Base-by-base conservation (phyloP, 164 flowering plant genomes). In the Stephania japonica region DNA sequence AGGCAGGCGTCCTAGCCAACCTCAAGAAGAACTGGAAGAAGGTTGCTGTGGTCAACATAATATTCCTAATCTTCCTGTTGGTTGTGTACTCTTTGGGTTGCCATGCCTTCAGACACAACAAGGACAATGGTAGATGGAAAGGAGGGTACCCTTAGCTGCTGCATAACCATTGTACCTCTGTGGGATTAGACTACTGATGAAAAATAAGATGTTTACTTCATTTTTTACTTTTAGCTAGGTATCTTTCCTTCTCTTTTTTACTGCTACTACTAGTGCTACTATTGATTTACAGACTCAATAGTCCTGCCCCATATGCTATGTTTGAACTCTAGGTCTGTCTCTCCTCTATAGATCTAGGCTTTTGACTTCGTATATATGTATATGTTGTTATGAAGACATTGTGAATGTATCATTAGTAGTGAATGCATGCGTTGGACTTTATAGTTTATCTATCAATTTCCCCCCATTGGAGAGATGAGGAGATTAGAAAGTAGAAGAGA, bases 31-130 rank as follows among this genome's bases (percentile, higher is more conserved):
- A 83, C 9, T 86, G 89, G 89, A 80, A 67, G 75, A 74, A 25
- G 67, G 72, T 83, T 9, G 85, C 85, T 8, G 49, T 81, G 6
- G 10, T 83, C 63, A 84, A 83, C 71, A 19, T 76, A 43, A 19
- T 64, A 26, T 21, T 83, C 69, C 75, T 83, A n/a, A 42, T 80
- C 66, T 65, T 80, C 70, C 79, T 83, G 27, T 42, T 84, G 27
- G 24, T 78, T 56, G 75, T 86, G 68, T 84, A 81, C 82, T 70
- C 84, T 16, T 21, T 80, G 7, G 85, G 88, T 19, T 86, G 85
- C 78, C 82, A 81, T 56, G 87, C 84, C 21, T 70, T 81, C 42
- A 69, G 81, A 49, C 76, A 77, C 80, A 85, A 78, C 53, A 68
- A 71, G 42, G 71, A 71, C 7, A 75, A 78, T 26, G 75, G 75